Base-by-base conservation (phyloP, 1,284 basidiomycete genomes). In the Ceraceosorus bombacis region DNA sequence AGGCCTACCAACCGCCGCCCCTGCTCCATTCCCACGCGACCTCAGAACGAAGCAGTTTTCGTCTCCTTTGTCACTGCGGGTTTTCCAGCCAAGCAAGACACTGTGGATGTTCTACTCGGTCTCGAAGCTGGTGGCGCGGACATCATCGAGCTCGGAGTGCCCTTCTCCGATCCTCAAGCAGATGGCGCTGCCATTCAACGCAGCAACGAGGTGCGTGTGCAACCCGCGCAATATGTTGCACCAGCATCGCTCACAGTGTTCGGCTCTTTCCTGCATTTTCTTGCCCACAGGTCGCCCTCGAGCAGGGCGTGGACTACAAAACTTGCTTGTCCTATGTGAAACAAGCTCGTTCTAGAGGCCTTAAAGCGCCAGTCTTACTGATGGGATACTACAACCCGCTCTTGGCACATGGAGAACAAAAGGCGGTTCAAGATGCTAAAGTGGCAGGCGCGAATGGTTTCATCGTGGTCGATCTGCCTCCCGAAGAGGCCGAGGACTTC, bases 391-490 rank as follows among this genome's bases (percentile, higher is more conserved):
- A 76, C 80, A 98, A 98, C 78, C 93, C 95, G 6, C 80, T 97
- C 49, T 82, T 98, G 55, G 89, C 93, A 0, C 94, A 97, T 76
- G 92, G 91, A 8, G 95, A 98, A 80, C 88, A 93, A 68, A 88
- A 85, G 76, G 89, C 94, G 2, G 91, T 97, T 52, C 83, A 85
- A 57, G 92, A 95, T 76, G 93, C 92, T 5, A 83, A 80, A 56
- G 85, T 86, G 57, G 89, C 90, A 36, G 94, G 94, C 40, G 95
- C 90, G 0, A 97, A 95, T 78, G 95, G 94, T 5, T 99, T 93
- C 78, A 94, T 98, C 73, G 85, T 99, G 78, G 92, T 97, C 51
- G 95, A 99, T 79, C 84, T 98, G 27, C 95, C 95, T 17, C 94
- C 95, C 5, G 93, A 97, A 80, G 95, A 99, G 80, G 94, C 94